A percentile compares a stretch with the other conserved stretches of the same genome.
These are phyloP conservation scores for Monosporascus ibericus DNA, from an alignment of 2,329 filamentous ascomycete genomes.

Conservation along the genomic window DNA sequence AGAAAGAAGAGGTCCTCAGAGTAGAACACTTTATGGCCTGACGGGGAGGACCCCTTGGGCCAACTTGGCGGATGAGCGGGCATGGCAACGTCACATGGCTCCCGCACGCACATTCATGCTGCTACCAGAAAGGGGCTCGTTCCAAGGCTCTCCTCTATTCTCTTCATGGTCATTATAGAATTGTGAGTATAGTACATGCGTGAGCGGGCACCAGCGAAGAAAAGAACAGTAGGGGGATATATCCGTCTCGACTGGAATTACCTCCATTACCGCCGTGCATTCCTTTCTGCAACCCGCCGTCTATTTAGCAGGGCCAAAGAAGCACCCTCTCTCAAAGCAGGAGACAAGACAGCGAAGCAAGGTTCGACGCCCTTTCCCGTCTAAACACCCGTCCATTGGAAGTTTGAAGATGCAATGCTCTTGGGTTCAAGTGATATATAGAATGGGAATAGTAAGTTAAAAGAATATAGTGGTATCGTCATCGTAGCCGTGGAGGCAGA, in stretches of 20 bases:
- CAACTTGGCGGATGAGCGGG: no score
- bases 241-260: background rate
- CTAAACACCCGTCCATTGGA: background rate
- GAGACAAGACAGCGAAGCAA: background rate
- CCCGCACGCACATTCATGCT: no score
- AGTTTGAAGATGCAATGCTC: background rate
- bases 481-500: background rate
- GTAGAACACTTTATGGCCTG: no score
- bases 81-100: no score
- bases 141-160: background rate
- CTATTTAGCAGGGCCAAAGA: background rate
- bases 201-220: background rate
- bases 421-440: background rate
- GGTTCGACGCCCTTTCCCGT: background rate
- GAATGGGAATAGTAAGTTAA: background rate
- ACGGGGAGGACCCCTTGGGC: no score
- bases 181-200: background rate
- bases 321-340: background rate
- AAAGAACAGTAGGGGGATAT: background rate
- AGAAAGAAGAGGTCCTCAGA: no score
- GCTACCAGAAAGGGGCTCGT: background rate
- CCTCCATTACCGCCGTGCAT: background rate
- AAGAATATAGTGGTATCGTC: background rate
- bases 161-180: background rate
- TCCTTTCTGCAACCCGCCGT: background rate